A percentile compares a stretch with the other conserved stretches of the same genome.
phyloP scores from a whole-genome alignment of 805 yeast species.

The Saccharomycopsis sp. region DNA sequence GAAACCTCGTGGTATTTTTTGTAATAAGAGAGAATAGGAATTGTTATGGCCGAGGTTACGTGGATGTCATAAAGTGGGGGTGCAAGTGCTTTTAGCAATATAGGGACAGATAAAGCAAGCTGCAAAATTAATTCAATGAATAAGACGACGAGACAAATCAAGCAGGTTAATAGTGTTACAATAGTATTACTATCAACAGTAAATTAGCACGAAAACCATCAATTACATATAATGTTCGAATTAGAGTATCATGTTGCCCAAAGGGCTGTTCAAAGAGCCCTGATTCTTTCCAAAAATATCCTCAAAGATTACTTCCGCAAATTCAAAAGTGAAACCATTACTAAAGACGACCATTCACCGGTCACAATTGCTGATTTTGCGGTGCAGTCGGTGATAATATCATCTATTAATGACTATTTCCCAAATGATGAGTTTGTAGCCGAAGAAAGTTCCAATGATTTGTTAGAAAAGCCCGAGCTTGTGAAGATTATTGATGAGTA shows the following conservation, averaged over 20 bases:
- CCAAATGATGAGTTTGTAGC: slow-evolving; percentile 87
- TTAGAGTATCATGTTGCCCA: slow-evolving; percentile 77
- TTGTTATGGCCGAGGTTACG: too few relatives aligned
- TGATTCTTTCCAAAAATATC: slow-evolving; percentile 63
- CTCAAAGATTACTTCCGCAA: slow-evolving; percentile 44
- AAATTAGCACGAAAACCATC: too few relatives aligned
- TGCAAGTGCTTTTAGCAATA: too few relatives aligned
- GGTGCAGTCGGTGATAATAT: slow-evolving; percentile 87
- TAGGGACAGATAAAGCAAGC: too few relatives aligned
- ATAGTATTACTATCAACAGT: too few relatives aligned
- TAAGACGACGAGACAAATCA: too few relatives aligned
- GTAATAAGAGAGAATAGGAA: too few relatives aligned
- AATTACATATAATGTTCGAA: slow-evolving; percentile 43
- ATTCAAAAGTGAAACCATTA: slow-evolving; percentile 49
- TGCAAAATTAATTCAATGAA: too few relatives aligned
- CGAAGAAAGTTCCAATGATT: slow-evolving; percentile 78
- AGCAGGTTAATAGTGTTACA: too few relatives aligned
- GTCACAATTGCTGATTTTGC: slow-evolving; percentile 96
- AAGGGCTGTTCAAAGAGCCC: slow-evolving; percentile 85
- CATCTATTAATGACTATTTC: slow-evolving; percentile 72
- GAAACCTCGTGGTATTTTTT: too few relatives aligned
- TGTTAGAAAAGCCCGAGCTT: slow-evolving; percentile 46
- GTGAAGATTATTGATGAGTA: slow-evolving; percentile 52
- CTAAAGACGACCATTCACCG: slow-evolving; percentile 86
- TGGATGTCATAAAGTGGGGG: too few relatives aligned